Base-by-base conservation (phyloP, 129 eudicot species). In the Flaveria robusta region DNA sequence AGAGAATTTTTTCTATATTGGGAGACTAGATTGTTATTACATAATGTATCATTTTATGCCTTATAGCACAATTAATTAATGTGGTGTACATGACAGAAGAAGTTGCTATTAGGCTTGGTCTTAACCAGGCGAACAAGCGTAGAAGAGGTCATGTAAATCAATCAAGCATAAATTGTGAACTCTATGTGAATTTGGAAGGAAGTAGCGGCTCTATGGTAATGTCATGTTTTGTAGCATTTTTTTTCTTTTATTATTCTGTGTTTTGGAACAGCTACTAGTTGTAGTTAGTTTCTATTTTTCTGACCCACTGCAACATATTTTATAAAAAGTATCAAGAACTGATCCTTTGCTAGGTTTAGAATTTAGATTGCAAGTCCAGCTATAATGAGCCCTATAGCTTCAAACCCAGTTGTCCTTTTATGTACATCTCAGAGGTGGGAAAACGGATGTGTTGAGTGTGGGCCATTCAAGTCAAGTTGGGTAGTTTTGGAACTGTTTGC, bases 151-250 rank as follows among this genome's bases (percentile, higher is more conserved):
- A 79, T 73, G 4, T 83, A 52, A 87, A 78, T 81, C 85, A 81
- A 82, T 73, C 90, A 60, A 37, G 74, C 23, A 87, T 83, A 63
- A 84, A 85, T 43, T 84, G 85, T 18, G 88, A 90, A 70, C 63
- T 78, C n/a, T 87, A 74, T 20, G 83, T 87, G 37, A 84, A 87
- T 68, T 70, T 81, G 77, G 96, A 89, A 74, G 89, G 79, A 64
- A 83, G 83, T 72, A 80, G 88, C 78, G 77, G 67, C 47, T 47
- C 86, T 52, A 26, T 55, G 96, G 96, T 90, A 87, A 72, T 16
- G 19, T 2, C 34, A 15, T 43, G 5, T 50, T 10, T 18, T 37
- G 42, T 41, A 18, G 51, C 51, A 42, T 47, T 8, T 18, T 19
- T 11, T 10, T 18, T 7, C 9, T 66, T 43, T 20, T 20, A 7